Base-by-base conservation (phyloP, 768 basidiomycete species). In the Pleurotus tuoliensis region DNA sequence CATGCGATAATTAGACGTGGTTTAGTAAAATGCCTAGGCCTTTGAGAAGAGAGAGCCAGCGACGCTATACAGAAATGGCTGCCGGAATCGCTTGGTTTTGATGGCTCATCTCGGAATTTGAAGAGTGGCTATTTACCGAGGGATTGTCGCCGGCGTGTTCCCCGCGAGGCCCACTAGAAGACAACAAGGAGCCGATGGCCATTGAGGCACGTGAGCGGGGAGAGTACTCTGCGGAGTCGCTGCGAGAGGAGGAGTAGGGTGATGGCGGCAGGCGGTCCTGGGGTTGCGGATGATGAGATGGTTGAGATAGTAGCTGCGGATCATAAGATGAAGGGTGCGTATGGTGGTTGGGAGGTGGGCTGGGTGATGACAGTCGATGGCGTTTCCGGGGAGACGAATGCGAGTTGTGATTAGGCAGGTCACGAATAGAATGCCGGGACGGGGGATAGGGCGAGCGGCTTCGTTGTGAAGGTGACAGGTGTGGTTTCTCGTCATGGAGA, bases 141-240 rank as follows among this genome's bases (percentile, higher is more conserved):
- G 58, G 66, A 52, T 75, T 73, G 24, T 69, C 69, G 52, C 70
- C 71, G 46, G 49, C 46, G 24, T 66, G 61, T 43, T 76, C 76
- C 65, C 72, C 68, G 59, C 67, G 71, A 54, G 77, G 66, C 52
- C 80, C 62, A 63, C 74, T 58, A 16, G 85, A 82, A 20, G 54
- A 55, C 4, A 90, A 77, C 27, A 92, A 71, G 1, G 88, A 88
- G 24, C 86, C 88, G 62, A 92, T 91, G 44, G 87, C 84, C 90
- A 92, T 92, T 38, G 86, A 85, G 13, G 82, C 82, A 56, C 85
- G 77, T 54, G 87, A 84, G 47, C 85, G 81, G 44, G 88, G 87
- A 1, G 88, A 90, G 62, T 81, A 86, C 59, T 83, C 84, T 48
- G 82, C 82, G 13, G 86, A 84, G 56, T 84, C 81, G 57, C 86